Percentiles rank a stretch among this genome's conserved stretches.
phyloP scores from a whole-genome alignment of 768 basidiomycete genomes.

The Tylopilus intermedius region DNA sequence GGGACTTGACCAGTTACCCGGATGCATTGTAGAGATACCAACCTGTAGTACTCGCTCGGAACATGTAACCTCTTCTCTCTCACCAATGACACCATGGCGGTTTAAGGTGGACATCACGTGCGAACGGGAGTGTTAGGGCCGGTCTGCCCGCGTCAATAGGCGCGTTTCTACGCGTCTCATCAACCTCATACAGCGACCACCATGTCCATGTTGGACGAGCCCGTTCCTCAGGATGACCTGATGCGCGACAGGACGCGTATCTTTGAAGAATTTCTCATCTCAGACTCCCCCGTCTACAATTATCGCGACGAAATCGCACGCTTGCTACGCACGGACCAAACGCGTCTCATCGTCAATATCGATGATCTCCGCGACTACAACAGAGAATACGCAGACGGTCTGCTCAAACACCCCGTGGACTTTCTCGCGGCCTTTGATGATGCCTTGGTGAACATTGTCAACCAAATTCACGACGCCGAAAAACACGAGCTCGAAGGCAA shows the following conservation, averaged over 20 bases:
- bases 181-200: slow-evolving; percentile 3
- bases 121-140: slow-evolving; percentile 28
- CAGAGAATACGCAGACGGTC: slow-evolving; percentile 80
- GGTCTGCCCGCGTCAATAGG: slow-evolving; percentile 25
- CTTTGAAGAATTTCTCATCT: slow-evolving; percentile 80
- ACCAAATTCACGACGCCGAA: slow-evolving; percentile 66
- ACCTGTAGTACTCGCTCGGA: slow-evolving; percentile 6
- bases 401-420: slow-evolving; percentile 83
- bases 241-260: slow-evolving; percentile 71
- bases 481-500: slow-evolving; percentile 82
- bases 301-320: slow-evolving; percentile 81
- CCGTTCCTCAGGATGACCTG: slow-evolving; percentile 63
- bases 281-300: slow-evolving; percentile 63
- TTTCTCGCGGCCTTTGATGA: slow-evolving; percentile 87
- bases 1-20: background rate
- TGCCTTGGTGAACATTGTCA: slow-evolving; percentile 69
- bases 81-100: background rate
- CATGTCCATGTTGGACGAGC: slow-evolving; percentile 44
- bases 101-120: slow-evolving; percentile 5
- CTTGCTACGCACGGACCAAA: slow-evolving; percentile 77
- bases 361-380: slow-evolving; percentile 94
- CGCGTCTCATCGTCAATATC: slow-evolving; percentile 90
- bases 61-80: background rate
- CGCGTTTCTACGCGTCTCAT: slow-evolving; percentile 12
- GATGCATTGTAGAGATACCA: slow-evolving; percentile 7